phyloP scores from a whole-genome alignment of 2,329 filamentous ascomycete genomes.

The Colletotrichum gigasporum region DNA sequence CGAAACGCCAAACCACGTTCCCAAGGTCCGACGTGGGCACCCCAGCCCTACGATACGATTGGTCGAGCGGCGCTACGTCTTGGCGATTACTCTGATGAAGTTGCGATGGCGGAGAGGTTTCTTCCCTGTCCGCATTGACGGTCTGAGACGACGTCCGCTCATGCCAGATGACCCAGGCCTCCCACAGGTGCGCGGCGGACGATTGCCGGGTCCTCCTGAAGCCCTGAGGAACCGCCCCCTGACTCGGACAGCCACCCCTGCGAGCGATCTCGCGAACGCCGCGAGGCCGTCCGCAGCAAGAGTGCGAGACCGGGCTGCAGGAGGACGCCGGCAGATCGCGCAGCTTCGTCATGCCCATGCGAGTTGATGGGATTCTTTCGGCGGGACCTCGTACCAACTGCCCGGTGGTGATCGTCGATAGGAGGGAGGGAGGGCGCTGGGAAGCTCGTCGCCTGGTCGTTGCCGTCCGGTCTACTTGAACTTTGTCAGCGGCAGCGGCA shows the following conservation, averaged over 20 bases:
- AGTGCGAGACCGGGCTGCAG: no score
- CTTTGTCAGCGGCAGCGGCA: no score
- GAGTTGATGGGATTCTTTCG: slow-evolving; percentile 1
- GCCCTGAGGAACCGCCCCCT: slow-evolving; percentile 2
- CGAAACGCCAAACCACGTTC: slow-evolving; percentile 1
- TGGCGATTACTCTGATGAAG: background rate
- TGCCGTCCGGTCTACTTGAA: slow-evolving; percentile 4
- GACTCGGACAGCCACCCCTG: slow-evolving; percentile 23
- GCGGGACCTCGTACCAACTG: no score
- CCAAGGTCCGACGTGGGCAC: no score
- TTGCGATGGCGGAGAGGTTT: background rate
- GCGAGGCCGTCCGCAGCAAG: no score
- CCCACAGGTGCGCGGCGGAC: background rate
- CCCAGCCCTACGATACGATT: slow-evolving; percentile 7
- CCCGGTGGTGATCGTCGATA: background rate
- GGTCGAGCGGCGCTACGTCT: background rate
- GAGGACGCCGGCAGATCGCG: background rate
- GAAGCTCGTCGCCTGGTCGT: background rate
- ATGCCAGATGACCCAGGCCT: slow-evolving; percentile 15
- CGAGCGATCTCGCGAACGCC: background rate
- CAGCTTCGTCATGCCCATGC: background rate
- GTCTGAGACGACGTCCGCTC: slow-evolving; percentile 11
- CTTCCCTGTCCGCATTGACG: slow-evolving; percentile 20
- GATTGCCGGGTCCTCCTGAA: slow-evolving; percentile 15
- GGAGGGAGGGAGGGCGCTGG: background rate